Evolutionary conservation across 305 asterid genomes (phyloP), one percentile per base, ranked within the genome.

Genomic region (Vinca major): DNA sequence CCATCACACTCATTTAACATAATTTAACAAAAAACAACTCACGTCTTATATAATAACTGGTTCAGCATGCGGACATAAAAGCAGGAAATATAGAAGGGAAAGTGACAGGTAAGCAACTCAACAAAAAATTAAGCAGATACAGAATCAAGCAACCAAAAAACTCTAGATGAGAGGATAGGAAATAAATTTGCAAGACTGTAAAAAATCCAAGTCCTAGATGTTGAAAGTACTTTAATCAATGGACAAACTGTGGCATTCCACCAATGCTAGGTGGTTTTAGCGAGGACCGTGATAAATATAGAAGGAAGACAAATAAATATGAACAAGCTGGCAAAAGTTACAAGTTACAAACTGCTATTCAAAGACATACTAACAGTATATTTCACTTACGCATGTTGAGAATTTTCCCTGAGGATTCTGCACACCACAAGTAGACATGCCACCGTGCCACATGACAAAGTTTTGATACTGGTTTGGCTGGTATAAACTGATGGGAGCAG

Each of bases 301-400:
- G n/a, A 11, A 66, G 58, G 20, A 53, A 41, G 70, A 55, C 2
- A 54, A 19, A 44, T 52, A 52, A 53, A 63, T 37, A 20, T 53
- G 51, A 62, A 9, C n/a, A 66, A 43, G 54, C 44, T 36, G 19
- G 16, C 52, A 4, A 66, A 53, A 8, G 12, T 54, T 16, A 14
- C 20, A 37, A 51, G 20, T 53, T 26, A 40, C n/a, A 69, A 52
- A 48, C 62, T 50, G 49, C 19, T 2, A 70, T 21, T 21, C 62
- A 55, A 55, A 26, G 62, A 9, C 16, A 21, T 9, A 21, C 9
- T 39, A 7, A 44, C 53, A 43, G 45, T 21, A 62, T 13, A 48
- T 60, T 51, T 62, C 48, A 63, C 82, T 76, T 80, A 84, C 86
- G 63, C 7, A 10, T 41, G 74, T 50, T 19, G 51, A 16, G 52